Evolutionary conservation across 176 grass and related monocot species (phyloP).

Genomic region (Typha latifolia): DNA sequence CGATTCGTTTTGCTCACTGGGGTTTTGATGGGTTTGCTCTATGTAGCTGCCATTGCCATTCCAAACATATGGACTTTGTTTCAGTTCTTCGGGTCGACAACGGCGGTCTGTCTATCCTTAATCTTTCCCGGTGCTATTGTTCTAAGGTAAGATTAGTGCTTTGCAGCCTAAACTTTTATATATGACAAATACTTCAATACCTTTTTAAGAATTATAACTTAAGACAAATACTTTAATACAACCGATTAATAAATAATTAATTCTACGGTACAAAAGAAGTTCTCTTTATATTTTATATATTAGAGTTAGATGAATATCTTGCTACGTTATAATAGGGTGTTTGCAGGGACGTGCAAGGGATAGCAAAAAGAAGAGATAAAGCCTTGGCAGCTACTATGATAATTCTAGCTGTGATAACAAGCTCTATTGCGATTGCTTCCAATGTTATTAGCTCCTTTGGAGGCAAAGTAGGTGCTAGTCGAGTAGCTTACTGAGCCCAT

Average conservation of each 20-base stretch:
- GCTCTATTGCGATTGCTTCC: constrained; percentile 70
- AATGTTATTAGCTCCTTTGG: constrained; percentile 54
- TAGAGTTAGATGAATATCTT: too few species aligned
- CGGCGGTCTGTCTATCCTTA: constrained; percentile 65
- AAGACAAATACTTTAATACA: too few species aligned
- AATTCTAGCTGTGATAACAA: constrained; percentile 58
- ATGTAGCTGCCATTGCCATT: constrained; percentile 44
- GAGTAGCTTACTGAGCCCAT: background rate
- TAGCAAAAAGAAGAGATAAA: constrained; percentile 57
- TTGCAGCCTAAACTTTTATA: too few species aligned
- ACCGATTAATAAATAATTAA: too few species aligned
- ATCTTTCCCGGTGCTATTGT: constrained; percentile 81
- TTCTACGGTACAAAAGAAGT: too few species aligned
- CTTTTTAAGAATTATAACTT: too few species aligned
- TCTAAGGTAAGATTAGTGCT: constrained; percentile 30
- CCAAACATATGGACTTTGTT: constrained; percentile 85
- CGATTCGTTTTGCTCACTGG: constrained; percentile 58
- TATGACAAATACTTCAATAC: too few species aligned
- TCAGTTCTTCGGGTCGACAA: constrained; percentile 66
- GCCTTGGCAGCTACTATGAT: constrained; percentile 60
- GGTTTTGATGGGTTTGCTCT: constrained; percentile 47
- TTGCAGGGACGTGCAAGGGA: constrained; percentile 63
- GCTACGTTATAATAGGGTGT: background rate
- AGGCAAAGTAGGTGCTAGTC: background rate
- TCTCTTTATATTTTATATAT: too few species aligned